Base-by-base conservation (phyloP, 768 basidiomycete genomes). In the Coprinellus aureogranulatus region DNA sequence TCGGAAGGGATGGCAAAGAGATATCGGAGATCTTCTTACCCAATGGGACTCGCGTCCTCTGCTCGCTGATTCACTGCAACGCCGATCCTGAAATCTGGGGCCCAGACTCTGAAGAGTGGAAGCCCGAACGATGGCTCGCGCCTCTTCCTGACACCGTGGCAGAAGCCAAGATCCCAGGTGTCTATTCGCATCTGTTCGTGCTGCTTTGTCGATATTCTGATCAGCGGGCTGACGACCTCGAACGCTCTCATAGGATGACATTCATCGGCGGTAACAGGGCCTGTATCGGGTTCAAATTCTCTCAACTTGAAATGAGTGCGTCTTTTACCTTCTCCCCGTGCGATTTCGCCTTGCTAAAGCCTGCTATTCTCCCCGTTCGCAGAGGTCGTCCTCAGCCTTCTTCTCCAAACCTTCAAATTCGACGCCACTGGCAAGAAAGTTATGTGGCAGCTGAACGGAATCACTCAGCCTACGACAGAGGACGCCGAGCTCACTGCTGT, bases 261-360 rank as follows among this genome's bases (percentile, higher is more conserved):
- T 81, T 78, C 64, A 55, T 75, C 10, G 77, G 72, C 31, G 79
- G 79, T 18, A 68, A 71, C 9, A 65, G 78, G 25, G 69, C 77
- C 8, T 80, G 78, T 69, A 77, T 79, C 30, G 80, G 77, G 0
- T 77, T 80, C 67, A 79, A 81, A 62, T 80, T 82, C 66, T 71
- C 78, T 1, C 72, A 80, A 58, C 65, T 81, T 4, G 79, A 80
- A 60, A 77, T 79, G 66, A 80, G 80, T 81, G 59, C 23, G 75
- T 71, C 8, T 8, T 44, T 22, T n/a, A 6, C 16, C 20, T 8
- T n/a, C 20, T 16, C 41, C 10, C 10, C 10, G 41, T 18, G 6
- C 16, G 14, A 3, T 8, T 3, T 23, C 34, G 34, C 34, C 22
- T 16, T 45, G 28, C 39, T 4, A 44, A 40, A 11, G 44, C 1